Evolutionary conservation across 2,329 filamentous ascomycete genomes (phyloP), one percentile per base, ranked within the genome.

Genomic region (Hypocrella siamensis): DNA sequence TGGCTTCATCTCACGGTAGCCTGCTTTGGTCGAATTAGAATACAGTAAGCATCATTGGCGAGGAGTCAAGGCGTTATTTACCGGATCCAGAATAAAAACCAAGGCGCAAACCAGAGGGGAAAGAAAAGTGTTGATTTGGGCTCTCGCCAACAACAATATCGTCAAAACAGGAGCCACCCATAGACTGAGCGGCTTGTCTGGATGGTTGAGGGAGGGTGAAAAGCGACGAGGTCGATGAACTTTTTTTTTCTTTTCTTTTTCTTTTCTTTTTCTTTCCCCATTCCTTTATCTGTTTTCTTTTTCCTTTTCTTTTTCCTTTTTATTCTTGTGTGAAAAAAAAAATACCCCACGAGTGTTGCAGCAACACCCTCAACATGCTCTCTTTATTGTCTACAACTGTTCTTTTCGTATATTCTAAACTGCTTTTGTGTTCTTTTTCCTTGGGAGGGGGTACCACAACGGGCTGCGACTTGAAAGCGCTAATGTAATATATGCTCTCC

Each of bases 51-150:
- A n/a, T 18, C 24, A 19, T 34, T 24, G 31, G 26, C 15, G 26
- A 17, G 21, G 26, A 30, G 29, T 19, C 18, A 11, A 21, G 28
- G 34, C 34, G 31, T 36, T 36, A 21, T 24, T 6, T 6, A 11
- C 8, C 4, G 28, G 17, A 12, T 22, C n/a, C n/a, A n/a, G n/a
- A n/a, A n/a, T n/a, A n/a, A n/a, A n/a, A n/a, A n/a, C n/a, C n/a
- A n/a, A n/a, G n/a, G n/a, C n/a, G n/a, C n/a, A n/a, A n/a, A n/a
- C n/a, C n/a, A n/a, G n/a, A n/a, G n/a, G n/a, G n/a, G n/a, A n/a
- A n/a, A n/a, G n/a, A n/a, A n/a, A n/a, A n/a, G n/a, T n/a, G n/a
- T n/a, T n/a, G n/a, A n/a, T n/a, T n/a, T n/a, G n/a, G n/a, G n/a
- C n/a, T n/a, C n/a, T n/a, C n/a, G n/a, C n/a, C n/a, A n/a, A n/a